Conservation (phyloP, 805 yeast species). For the Ascoidea asiatica region DNA sequence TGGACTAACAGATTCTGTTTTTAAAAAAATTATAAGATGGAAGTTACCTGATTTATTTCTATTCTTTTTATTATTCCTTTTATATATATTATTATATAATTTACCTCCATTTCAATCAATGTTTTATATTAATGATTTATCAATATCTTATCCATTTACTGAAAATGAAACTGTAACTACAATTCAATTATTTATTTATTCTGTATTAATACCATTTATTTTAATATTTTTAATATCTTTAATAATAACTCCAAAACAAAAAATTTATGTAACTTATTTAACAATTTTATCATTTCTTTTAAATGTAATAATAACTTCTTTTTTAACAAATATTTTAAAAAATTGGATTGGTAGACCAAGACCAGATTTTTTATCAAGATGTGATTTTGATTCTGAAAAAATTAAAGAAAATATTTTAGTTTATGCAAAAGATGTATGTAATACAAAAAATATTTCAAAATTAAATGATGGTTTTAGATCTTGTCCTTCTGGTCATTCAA, state of each 20-base stretch:
- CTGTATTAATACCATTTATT: constrained; percentile 15
- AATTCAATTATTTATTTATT: constrained; percentile 34
- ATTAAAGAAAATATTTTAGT: constrained; percentile 42
- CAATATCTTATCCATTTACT: constrained; percentile 74
- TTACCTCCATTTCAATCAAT: constrained; percentile 59
- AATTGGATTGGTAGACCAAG: constrained; percentile 81
- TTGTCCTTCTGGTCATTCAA: constrained; percentile 75
- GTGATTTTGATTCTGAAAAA: constrained; percentile 50
- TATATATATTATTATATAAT: too few relatives aligned
- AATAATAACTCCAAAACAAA: constrained; percentile 35
- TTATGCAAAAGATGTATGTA: constrained; percentile 52
- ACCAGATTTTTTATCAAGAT: constrained; percentile 85
- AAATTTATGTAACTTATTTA: constrained; percentile 44
- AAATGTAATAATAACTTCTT: constrained; percentile 43
- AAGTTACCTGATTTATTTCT: too few relatives aligned
- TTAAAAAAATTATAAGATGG: too few relatives aligned
- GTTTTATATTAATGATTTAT: constrained; percentile 60
- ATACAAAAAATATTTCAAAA: constrained; percentile 28
- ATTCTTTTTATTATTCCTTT: too few relatives aligned
- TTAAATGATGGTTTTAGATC: constrained; percentile 67
- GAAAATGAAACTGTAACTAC: constrained; percentile 58
- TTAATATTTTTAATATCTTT: constrained; percentile 10
- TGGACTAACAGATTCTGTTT: too few relatives aligned
- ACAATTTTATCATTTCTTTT: constrained; percentile 55
- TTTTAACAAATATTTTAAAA: constrained; percentile 63